phyloP scores from a whole-genome alignment of 306 rosid species.

The Corylus avellana region DNA sequence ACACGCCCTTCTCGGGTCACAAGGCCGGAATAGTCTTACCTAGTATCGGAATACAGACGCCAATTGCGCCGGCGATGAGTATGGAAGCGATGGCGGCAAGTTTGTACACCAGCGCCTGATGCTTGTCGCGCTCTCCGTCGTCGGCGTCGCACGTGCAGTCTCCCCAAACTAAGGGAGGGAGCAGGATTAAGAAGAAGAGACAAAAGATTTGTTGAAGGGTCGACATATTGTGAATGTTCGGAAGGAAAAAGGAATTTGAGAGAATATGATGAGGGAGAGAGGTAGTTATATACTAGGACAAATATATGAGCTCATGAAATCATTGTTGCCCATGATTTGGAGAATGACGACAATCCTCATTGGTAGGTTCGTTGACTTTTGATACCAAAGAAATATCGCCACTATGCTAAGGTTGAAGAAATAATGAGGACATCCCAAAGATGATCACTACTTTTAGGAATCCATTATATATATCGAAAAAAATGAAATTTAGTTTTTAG shows the following conservation, averaged over 20 bases:
- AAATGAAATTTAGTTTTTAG: no score
- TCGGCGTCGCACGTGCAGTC: conserved; percentile 41
- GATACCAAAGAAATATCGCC: no score
- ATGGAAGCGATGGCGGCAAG: conserved; percentile 25
- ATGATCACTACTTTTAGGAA: no score
- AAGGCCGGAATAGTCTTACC: conserved; percentile 61
- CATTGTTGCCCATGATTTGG: no score
- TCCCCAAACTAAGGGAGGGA: conserved; percentile 32
- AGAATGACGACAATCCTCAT: no score
- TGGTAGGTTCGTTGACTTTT: no score
- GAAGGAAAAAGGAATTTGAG: neutral
- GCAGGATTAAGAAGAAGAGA: neutral
- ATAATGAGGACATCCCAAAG: no score
- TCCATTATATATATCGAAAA: no score
- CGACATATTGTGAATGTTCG: neutral
- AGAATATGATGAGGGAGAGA: neutral
- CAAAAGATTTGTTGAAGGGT: neutral
- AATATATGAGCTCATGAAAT: no score
- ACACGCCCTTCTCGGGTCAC: conserved; percentile 55
- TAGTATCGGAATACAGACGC: conserved; percentile 58
- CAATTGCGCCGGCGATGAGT: conserved; percentile 49
- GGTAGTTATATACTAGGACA: no score
- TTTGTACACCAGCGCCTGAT: conserved; percentile 14
- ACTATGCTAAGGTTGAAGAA: no score
- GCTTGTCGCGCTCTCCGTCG: conserved; percentile 5